Conservation (phyloP, 2,329 filamentous ascomycete genomes). For the Colletotrichum gloeosporioides region DNA sequence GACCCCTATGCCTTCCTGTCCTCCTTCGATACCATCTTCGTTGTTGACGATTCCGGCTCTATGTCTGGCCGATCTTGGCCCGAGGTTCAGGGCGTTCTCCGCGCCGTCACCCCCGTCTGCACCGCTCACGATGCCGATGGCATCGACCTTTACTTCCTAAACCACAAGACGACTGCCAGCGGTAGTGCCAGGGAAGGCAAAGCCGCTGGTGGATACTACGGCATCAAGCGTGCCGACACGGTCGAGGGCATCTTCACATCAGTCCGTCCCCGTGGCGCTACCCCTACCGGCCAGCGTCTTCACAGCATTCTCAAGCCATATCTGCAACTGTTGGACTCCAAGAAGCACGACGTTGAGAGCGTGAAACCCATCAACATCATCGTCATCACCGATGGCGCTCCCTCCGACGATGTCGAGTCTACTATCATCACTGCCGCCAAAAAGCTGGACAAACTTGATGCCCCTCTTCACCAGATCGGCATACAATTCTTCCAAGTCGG, state of each 20-base stretch:
- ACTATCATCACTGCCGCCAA: slow-evolving; percentile 71
- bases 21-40: slow-evolving; percentile 84
- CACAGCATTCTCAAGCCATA: slow-evolving; percentile 77
- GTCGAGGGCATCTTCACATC: slow-evolving; percentile 75
- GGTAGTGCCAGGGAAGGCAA: slow-evolving; percentile 34
- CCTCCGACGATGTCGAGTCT: slow-evolving; percentile 79
- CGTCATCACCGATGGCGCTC: slow-evolving; percentile 86
- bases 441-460: slow-evolving; percentile 72
- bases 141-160: slow-evolving; percentile 91
- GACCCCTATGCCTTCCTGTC: slow-evolving; percentile 78
- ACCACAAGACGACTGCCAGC: slow-evolving; percentile 56
- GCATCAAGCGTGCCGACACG: slow-evolving; percentile 61
- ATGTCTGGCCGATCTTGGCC: slow-evolving; percentile 82
- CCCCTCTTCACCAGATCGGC: slow-evolving; percentile 82
- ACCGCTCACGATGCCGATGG: slow-evolving; percentile 81
- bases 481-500: slow-evolving; percentile 98
- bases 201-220: slow-evolving; percentile 63
- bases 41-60: slow-evolving; percentile 91
- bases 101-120: slow-evolving; percentile 81
- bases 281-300: slow-evolving; percentile 77
- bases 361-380: slow-evolving; percentile 89
- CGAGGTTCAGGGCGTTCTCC: slow-evolving; percentile 74
- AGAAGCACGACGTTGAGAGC: slow-evolving; percentile 43
- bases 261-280: slow-evolving; percentile 69
- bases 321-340: slow-evolving; percentile 47